Conservation (phyloP, 179 eudicot genomes). For the Dionaea muscipula region DNA sequence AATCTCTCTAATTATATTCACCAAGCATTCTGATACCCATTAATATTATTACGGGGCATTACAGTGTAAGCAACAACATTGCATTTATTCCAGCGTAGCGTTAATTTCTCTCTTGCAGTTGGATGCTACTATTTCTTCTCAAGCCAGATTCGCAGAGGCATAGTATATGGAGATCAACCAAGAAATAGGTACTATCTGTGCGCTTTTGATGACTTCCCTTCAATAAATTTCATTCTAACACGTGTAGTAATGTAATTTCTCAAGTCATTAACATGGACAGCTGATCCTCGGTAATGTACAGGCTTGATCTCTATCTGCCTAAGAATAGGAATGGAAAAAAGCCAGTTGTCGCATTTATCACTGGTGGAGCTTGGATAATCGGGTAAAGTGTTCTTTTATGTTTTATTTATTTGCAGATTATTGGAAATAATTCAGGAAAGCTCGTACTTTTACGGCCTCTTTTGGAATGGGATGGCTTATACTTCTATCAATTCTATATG, state of each 20-base stretch:
- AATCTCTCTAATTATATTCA: conserved; percentile 1
- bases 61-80: background rate
- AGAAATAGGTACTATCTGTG: conserved; percentile 56
- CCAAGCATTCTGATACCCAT: background rate
- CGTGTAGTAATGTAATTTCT: background rate
- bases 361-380: conserved; percentile 98
- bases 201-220: background rate
- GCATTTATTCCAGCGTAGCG: conserved; percentile 5
- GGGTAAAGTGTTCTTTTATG: conserved; percentile 44
- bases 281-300: conserved; percentile 22
- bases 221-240: background rate
- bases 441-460: too few species aligned
- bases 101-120: conserved; percentile 37
- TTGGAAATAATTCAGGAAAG: background rate
- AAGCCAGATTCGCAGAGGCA: conserved; percentile 52
- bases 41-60: too few species aligned
- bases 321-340: conserved; percentile 51
- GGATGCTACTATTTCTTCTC: conserved; percentile 80
- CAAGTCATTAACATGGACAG: conserved; percentile 3
- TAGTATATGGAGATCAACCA: conserved; percentile 77
- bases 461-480: too few species aligned
- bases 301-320: conserved; percentile 91
- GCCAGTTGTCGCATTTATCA: conserved; percentile 93
- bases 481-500: too few species aligned
- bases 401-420: background rate